These are phyloP conservation scores for Chlorella sp. DNA, from an alignment of 139 green algal species.

Conservation along the genomic window DNA sequence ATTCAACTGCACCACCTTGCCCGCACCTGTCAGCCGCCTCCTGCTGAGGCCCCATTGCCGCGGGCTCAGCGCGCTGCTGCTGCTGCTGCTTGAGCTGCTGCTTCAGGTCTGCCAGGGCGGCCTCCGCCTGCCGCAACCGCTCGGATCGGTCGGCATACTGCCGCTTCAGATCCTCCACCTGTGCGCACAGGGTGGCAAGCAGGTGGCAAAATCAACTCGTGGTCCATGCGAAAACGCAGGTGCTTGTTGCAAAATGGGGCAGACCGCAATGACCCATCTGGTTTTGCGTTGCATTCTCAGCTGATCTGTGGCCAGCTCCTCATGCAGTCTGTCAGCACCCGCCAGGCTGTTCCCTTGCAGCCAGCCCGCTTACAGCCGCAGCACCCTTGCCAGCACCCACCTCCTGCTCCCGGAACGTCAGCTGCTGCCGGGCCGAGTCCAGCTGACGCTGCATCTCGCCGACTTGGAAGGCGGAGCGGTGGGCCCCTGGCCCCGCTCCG, in stretches of 20 bases:
- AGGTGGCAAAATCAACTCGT: no score
- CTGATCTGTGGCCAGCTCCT: no score
- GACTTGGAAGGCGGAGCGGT: not conserved
- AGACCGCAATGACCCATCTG: not conserved
- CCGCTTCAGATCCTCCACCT: slow-evolving; percentile 16
- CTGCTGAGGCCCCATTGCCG: not conserved
- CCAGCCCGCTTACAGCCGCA: not conserved
- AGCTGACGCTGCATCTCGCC: slow-evolving; percentile 42
- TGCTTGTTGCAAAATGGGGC: no score
- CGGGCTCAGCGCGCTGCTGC: not conserved
- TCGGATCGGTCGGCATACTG: not conserved
- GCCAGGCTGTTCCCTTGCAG: not conserved
- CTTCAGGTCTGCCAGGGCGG: not conserved
- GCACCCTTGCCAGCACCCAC: slow-evolving; percentile 28
- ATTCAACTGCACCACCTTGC: not conserved
- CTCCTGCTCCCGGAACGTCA: slow-evolving; percentile 48
- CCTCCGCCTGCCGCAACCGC: slow-evolving; percentile 12
- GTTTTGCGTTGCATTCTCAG: not conserved
- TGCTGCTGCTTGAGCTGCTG: not conserved
- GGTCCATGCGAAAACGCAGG: not conserved
- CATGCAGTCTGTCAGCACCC: not conserved
- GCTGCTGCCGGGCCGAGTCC: slow-evolving; percentile 27
- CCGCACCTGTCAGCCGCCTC: not conserved
- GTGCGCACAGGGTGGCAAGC: not conserved
- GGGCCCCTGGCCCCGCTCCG: not conserved